phyloP scores from a whole-genome alignment of 2,329 filamentous ascomycete species.

The Xylaria digitata region DNA sequence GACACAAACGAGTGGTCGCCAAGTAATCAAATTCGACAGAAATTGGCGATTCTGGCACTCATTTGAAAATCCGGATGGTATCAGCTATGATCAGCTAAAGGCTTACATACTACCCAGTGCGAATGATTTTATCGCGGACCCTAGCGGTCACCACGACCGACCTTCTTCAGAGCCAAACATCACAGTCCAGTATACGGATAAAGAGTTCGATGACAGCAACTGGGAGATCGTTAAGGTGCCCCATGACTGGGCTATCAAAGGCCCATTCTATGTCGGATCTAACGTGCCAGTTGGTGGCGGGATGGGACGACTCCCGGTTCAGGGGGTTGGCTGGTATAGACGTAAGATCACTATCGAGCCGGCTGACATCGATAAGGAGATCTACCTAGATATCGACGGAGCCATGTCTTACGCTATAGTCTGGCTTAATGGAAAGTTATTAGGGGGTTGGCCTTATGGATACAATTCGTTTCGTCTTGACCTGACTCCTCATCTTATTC shows the following conservation, averaged over 20 bases:
- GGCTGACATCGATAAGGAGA: constrained; percentile 37
- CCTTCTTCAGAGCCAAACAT: constrained; percentile 40
- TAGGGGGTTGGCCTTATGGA: constrained; percentile 63
- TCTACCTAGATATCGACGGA: constrained; percentile 56
- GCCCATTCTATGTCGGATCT: constrained; percentile 51
- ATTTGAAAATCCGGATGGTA: constrained; percentile 48
- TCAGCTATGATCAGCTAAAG: constrained; percentile 50
- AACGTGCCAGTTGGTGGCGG: constrained; percentile 49
- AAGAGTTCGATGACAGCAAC: constrained; percentile 44
- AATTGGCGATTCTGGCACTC: constrained; percentile 53
- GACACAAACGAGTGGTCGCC: constrained; percentile 38
- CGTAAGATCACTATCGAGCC: constrained; percentile 48
- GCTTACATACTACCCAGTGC: constrained; percentile 50
- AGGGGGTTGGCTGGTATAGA: constrained; percentile 64
- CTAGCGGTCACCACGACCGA: constrained; percentile 40
- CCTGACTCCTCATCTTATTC: constrained; percentile 56
- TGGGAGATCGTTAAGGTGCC: constrained; percentile 56
- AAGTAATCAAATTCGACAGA: constrained; percentile 50
- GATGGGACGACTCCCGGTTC: constrained; percentile 58
- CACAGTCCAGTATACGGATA: constrained; percentile 46
- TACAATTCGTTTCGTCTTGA: constrained; percentile 64
- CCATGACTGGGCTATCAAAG: constrained; percentile 59
- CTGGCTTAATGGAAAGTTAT: constrained; percentile 61
- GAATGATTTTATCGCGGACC: constrained; percentile 47
- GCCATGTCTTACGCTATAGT: constrained; percentile 64